A percentile compares a stretch with the other conserved stretches of the same genome.
Conservation (phyloP, 2,329 filamentous ascomycete genomes). For the Colletotrichum truncatum region DNA sequence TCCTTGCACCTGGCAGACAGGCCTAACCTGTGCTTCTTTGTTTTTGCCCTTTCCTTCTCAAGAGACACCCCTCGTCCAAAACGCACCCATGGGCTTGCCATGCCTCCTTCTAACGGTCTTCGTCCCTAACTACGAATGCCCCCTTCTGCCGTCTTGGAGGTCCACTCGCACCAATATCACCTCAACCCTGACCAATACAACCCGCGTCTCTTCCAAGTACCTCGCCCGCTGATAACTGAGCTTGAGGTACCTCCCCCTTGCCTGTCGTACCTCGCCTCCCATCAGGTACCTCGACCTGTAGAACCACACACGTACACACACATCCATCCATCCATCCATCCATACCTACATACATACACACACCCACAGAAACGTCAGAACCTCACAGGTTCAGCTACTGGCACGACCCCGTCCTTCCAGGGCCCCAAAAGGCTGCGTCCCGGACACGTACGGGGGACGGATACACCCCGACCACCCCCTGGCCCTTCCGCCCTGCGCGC, state of each 20-base stretch:
- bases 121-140: neutral
- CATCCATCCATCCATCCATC: neutral
- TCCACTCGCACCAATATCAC: conserved; percentile 26
- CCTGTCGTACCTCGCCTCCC: neutral
- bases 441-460: neutral
- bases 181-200: conserved; percentile 22
- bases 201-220: neutral
- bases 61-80: neutral
- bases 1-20: too few relatives aligned
- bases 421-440: neutral
- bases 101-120: neutral
- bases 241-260: conserved; percentile 1
- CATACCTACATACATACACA: neutral
- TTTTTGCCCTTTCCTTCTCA: neutral
- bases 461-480: conserved; percentile 18
- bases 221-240: neutral
- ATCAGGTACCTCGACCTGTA: neutral
- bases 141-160: conserved; percentile 18
- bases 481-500: conserved; percentile 25
- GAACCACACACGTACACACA: too few relatives aligned
- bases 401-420: neutral
- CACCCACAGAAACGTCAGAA: neutral
- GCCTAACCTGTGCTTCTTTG: too few relatives aligned
- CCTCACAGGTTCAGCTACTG: neutral
- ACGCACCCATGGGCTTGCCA: conserved; percentile 4